Evolutionary conservation across 306 rosid species (phyloP), one percentile per base, ranked within the genome.

Genomic region (Cucurbita moschata): DNA sequence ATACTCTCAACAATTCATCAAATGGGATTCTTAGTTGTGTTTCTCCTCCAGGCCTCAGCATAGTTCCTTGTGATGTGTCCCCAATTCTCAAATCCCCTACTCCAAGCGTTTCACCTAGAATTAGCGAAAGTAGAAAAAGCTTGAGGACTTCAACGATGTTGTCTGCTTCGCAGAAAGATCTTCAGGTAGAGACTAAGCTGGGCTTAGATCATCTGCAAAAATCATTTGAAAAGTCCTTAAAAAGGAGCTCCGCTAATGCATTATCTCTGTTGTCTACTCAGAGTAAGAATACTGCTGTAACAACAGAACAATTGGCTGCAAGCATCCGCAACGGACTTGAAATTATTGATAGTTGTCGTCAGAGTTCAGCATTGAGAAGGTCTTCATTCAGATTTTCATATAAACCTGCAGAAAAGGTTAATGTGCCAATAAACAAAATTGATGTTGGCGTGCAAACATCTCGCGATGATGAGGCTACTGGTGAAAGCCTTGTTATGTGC

Each of bases 291-390:
- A 68, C 81, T 83, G 81, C 73, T 46, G 77, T 78, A 54, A 86
- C 86, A 80, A 81, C 92, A 70, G 93, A 87, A 75, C 79, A 88
- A 58, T 87, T 95, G 82, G 99, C 93, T 60, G 96, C 92, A 79
- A 95, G 99, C 82, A 95, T 95, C 76, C 91, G 81, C 16, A 92
- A 89, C 73, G 99, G 97, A 74, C 99, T 95, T 76, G 90, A 91
- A 81, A 79, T 91, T 75, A 83, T 91, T 75, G 90, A 86, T 73
- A 73, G 78, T 79, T 88, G 87, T 55, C 86, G 78, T 8, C 88
- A 82, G 23, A 91, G 89, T 80, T 82, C 92, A 72, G 89, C 96
- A 81, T 78, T 83, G 77, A 83, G 86, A 83, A 84, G 79, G 75
- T 95, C 97, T 23, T 77, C 96, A 7, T 85, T 78, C 81, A 91